phyloP scores from a whole-genome alignment of 768 basidiomycete genomes.

The Favolaschia claudopus region DNA sequence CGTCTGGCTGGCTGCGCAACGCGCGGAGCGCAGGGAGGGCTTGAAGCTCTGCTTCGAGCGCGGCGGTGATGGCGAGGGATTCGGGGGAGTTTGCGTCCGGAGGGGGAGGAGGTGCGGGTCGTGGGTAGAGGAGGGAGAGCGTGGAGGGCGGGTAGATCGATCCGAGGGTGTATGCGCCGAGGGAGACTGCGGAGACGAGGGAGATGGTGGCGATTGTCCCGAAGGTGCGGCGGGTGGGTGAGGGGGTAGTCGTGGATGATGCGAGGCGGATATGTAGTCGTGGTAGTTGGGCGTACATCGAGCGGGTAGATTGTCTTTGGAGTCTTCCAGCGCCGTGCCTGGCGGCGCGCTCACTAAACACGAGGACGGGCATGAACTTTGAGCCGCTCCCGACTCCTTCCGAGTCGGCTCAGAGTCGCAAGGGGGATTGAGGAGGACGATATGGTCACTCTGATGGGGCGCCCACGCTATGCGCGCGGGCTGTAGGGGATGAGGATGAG shows the following conservation, averaged over 20 bases:
- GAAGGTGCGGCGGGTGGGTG: neutral
- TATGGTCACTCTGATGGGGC: too few relatives aligned
- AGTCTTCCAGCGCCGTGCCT: too few relatives aligned
- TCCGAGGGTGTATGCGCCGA: conserved; percentile 60
- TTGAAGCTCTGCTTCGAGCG: conserved; percentile 75
- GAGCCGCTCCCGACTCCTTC: too few relatives aligned
- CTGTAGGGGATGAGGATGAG: too few relatives aligned
- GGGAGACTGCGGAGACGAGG: conserved; percentile 40
- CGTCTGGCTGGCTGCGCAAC: conserved; percentile 57
- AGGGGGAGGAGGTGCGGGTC: conserved; percentile 76
- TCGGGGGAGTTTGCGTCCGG: conserved; percentile 60
- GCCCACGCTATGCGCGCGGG: too few relatives aligned
- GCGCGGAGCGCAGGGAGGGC: conserved; percentile 62
- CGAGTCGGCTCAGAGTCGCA: too few relatives aligned
- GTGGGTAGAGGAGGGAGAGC: conserved; percentile 75
- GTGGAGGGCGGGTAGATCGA: conserved; percentile 75
- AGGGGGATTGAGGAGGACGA: too few relatives aligned
- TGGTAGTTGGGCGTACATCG: too few relatives aligned
- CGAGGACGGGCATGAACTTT: too few relatives aligned
- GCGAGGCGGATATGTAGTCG: too few relatives aligned
- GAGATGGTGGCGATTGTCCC: conserved; percentile 21
- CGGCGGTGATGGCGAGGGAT: conserved; percentile 61
- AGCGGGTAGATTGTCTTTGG: too few relatives aligned
- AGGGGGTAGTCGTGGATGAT: neutral
- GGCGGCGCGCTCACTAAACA: too few relatives aligned